Percentiles rank a stretch among this genome's conserved stretches.
These are phyloP conservation scores for Wakefieldia striispora DNA, from an alignment of 768 basidiomycete species.

Conservation along the genomic window DNA sequence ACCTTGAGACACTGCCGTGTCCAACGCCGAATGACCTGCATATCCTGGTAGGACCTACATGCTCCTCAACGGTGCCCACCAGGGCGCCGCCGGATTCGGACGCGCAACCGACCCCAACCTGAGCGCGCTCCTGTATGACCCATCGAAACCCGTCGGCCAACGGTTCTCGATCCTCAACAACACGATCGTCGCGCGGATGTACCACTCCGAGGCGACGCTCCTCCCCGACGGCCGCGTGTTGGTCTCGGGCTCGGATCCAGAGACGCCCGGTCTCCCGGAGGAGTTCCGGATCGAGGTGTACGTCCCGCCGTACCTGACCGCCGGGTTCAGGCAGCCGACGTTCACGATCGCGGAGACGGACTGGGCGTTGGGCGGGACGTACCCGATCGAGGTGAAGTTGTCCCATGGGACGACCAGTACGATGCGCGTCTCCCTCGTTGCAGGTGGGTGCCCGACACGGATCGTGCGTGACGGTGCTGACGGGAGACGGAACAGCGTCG, in stretches of 20 bases:
- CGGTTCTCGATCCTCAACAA: constrained; percentile 65
- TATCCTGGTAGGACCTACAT: constrained; percentile 75
- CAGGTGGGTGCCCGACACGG: constrained; percentile 39
- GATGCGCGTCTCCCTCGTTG: constrained; percentile 65
- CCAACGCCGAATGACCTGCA: constrained; percentile 25
- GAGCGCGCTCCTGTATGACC: constrained; percentile 68
- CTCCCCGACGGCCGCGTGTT: constrained; percentile 74
- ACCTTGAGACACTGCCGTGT: too few species aligned
- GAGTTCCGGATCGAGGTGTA: constrained; percentile 82
- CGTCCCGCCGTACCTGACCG: constrained; percentile 79
- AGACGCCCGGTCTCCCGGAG: constrained; percentile 52
- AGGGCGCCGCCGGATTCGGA: constrained; percentile 74
- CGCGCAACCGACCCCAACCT: constrained; percentile 63
- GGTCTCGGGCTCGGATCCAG: constrained; percentile 74
- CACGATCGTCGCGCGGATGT: constrained; percentile 75
- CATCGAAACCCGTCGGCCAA: constrained; percentile 51
- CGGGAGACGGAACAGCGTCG: constrained; percentile 42
- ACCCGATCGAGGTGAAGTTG: constrained; percentile 48
- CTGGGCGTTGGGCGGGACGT: constrained; percentile 57
- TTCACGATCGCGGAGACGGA: constrained; percentile 59
- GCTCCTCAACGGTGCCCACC: constrained; percentile 71
- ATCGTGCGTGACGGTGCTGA: background rate
- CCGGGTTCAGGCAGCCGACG: constrained; percentile 58
- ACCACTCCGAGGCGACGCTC: constrained; percentile 75
- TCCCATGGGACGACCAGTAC: constrained; percentile 39